Percentiles rank a stretch among this genome's conserved stretches.
These are phyloP conservation scores for Cystobasidium sp. DNA, from an alignment of 1,284 basidiomycete species.

Conservation along the genomic window DNA sequence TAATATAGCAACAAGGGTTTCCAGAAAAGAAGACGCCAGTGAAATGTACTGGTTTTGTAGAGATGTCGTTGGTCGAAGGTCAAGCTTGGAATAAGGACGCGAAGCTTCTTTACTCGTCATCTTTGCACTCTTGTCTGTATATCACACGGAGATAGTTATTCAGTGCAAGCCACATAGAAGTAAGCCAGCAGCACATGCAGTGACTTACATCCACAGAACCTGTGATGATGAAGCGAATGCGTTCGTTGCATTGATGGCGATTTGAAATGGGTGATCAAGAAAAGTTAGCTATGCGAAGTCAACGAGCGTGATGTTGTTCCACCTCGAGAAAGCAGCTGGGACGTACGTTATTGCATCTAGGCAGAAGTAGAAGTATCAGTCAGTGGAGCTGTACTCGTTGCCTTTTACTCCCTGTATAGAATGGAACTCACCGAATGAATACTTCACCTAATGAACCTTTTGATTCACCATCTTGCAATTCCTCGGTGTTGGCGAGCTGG, in stretches of 20 bases:
- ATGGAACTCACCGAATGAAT: constrained; percentile 87
- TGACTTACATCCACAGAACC: constrained; percentile 47
- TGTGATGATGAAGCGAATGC: too few relatives aligned
- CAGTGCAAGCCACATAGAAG: too few relatives aligned
- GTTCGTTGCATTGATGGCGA: background rate
- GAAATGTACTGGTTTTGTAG: too few relatives aligned
- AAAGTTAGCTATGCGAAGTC: constrained; percentile 16
- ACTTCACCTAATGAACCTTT: constrained; percentile 97
- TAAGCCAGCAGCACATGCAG: too few relatives aligned
- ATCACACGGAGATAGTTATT: background rate
- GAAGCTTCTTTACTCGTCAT: constrained; percentile 25
- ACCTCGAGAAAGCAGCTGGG: background rate
- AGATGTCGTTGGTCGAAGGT: background rate
- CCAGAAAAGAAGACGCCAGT: too few relatives aligned
- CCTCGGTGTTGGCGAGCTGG: constrained; percentile 96
- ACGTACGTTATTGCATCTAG: constrained; percentile 45
- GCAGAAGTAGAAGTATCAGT: background rate
- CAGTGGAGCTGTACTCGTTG: too few relatives aligned
- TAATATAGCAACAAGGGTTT: too few relatives aligned
- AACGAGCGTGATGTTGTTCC: background rate
- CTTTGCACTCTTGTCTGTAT: constrained; percentile 42
- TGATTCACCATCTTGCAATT: constrained; percentile 94
- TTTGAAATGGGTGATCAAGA: constrained; percentile 15
- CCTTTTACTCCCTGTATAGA: too few relatives aligned
- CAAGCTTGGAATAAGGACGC: background rate